Conservation (phyloP, 108 stramenopile species). For the Aurantiochytrium sp. region DNA sequence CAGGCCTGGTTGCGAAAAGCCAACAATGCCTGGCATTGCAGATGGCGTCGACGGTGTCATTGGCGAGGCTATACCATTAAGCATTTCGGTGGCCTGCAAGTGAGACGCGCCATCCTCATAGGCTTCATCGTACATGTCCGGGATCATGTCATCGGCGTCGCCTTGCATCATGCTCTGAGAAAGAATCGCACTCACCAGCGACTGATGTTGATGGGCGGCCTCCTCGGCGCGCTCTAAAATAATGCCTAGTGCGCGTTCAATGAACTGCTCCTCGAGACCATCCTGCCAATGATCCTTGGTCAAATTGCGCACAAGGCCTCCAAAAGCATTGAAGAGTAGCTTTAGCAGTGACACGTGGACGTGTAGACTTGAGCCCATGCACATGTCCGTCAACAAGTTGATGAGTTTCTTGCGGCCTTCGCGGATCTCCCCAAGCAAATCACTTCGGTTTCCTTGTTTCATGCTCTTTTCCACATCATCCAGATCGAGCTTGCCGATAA, state of each 20-base stretch:
- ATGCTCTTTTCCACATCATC: not conserved
- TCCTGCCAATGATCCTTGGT: not conserved
- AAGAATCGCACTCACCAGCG: not conserved
- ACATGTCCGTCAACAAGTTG: not conserved
- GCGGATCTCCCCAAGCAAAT: not conserved
- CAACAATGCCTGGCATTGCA: not conserved
- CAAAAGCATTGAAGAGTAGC: not conserved
- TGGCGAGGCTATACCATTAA: not conserved
- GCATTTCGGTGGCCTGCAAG: not conserved
- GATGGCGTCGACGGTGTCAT: not conserved
- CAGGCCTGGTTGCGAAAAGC: not conserved
- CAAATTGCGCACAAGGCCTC: not conserved
- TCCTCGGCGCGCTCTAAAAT: not conserved
- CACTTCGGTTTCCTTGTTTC: not conserved
- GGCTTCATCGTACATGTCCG: not conserved
- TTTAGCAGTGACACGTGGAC: not conserved
- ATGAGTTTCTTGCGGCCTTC: not conserved
- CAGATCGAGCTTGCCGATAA: not conserved
- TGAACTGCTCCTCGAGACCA: not conserved
- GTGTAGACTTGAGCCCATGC: not conserved
- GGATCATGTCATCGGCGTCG: not conserved
- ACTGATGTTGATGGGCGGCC: not conserved
- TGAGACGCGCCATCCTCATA: not conserved
- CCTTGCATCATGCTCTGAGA: not conserved
- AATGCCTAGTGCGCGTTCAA: not conserved